Evolutionary conservation across 352 stramenopile species (phyloP), one percentile per base, ranked within the genome.

Genomic region (Pythium scleroteichum): DNA sequence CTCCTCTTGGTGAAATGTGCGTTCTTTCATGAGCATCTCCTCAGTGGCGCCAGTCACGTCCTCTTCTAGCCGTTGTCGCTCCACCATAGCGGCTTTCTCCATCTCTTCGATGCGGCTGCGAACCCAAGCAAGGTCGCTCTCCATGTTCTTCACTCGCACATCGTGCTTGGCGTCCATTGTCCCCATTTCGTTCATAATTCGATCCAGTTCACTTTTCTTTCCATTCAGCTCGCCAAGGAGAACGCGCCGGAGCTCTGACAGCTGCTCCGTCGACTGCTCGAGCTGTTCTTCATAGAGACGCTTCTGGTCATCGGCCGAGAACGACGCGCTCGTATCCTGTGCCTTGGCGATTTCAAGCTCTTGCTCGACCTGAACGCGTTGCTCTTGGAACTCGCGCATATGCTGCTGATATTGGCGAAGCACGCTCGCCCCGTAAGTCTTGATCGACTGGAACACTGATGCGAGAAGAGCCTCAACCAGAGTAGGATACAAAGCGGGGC

Each of bases 131-230:
- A 90, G 68, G 33, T 90, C 76, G 23, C 53, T 79, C 51, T 84
- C 73, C n/a, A 68, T 66, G 20, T 76, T 85, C 23, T 64, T 65
- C n/a, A 90, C 44, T 17, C 75, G 76, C 12, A 75, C 59, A 1
- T 85, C 69, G 40, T 90, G 78, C 65, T 87, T 88, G 48, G 76
- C 41, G n/a, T 75, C 71, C 71, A 86, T 83, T 27, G 75, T 83
- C n/a, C 61, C 52, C 53, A 85, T 69, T 16, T 84, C 77, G 19
- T 29, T 75, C 26, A 44, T 66, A 20, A 86, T 55, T 4, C 72
- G 64, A 22, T 84, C 72, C 0, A 87, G 60, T 46, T 84, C 73
- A 16, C 50, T 60, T 56, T 82, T 84, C 41, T 78, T 81, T 40
- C 50, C 56, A 48, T 82, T 73, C 24, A 88, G 56, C 10, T 88